Base-by-base conservation (phyloP, 495 filamentous ascomycete genomes). In the Penicillium cosmopolitanum region DNA sequence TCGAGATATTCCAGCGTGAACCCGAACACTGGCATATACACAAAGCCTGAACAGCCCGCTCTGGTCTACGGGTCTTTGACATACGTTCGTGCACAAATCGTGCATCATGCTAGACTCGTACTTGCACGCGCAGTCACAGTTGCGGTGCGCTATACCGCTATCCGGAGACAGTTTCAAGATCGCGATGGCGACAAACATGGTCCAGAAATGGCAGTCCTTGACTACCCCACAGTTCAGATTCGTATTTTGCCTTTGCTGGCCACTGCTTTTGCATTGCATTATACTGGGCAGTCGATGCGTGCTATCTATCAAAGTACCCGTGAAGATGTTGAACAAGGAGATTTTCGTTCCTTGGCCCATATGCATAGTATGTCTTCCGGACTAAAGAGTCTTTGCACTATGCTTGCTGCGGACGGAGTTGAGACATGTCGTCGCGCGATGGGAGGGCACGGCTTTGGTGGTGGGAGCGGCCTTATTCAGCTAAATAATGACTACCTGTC, bases 371-470 rank as follows among this genome's bases (percentile, higher is more conserved):
- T 77, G 63, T 78, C 74, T 5, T 78, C 76, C 33, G 80, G 78
- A 13, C 55, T 83, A 50, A 83, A 82, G 61, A 80, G 76, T 58
- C 60, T 81, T n/a, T 80, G 79, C 38, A 82, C 79, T 0, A 77
- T 68, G 60, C 66, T 79, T 18, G 75, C 77, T 6, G 79, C 79
- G 5, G 76, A 82, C 64, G 78, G 79, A 1, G 80, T 81, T 44
- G 79, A 83, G 61, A 79, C 73, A 5, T 81, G 79, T 59, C 72
- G 80, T 36, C 66, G 79, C 12, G 75, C 77, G 1, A 69, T 80
- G 71, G 79, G 80, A 19, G 80, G 80, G 5, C 79, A 83, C 60
- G 80, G 79, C 2, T 83, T 79, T 55, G 77, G 78, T 0, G 78
- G 78, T 33, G 73, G 71, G 21, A 80, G 77, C 60, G 80, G 80